Conservation (phyloP, 805 yeast genomes). For the Komagataella ulmi region DNA sequence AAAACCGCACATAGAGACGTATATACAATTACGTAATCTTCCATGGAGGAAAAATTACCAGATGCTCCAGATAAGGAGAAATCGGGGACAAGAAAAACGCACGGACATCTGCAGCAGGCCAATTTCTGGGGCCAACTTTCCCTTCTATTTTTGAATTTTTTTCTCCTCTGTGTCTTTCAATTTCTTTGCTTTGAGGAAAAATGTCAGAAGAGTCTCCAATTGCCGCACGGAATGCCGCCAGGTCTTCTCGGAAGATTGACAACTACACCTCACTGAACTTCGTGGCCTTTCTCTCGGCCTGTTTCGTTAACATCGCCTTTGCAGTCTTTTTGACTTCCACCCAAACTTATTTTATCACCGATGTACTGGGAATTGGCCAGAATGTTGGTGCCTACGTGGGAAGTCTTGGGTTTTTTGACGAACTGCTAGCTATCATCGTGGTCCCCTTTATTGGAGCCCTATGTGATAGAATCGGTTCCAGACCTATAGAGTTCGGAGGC, state of each 20-base stretch:
- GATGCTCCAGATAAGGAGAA: background rate
- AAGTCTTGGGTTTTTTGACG: constrained; percentile 43
- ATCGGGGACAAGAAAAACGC: background rate
- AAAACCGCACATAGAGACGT: background rate
- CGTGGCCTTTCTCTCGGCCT: constrained; percentile 11
- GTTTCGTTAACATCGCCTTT: constrained; percentile 11
- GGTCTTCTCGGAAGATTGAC: constrained; percentile 4
- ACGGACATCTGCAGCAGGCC: background rate
- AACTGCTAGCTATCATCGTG: constrained; percentile 33
- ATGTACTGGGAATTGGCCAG: constrained; percentile 14
- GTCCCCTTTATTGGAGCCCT: constrained; percentile 55
- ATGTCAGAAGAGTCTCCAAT: background rate
- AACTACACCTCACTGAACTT: constrained; percentile 13
- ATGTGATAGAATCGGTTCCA: constrained; percentile 50
- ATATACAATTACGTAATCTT: background rate
- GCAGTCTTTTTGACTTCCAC: constrained; percentile 17
- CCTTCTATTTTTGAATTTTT: background rate
- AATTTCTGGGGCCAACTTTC: background rate
- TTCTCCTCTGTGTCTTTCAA: background rate
- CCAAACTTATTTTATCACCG: constrained; percentile 18
- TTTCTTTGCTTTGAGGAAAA: background rate
- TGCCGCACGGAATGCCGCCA: background rate
- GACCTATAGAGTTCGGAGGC: constrained; percentile 35
- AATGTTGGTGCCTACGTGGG: constrained; percentile 32
- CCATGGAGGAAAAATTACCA: background rate